Conservation (phyloP, 208 protist species). For the Trichomonas gallinae region DNA sequence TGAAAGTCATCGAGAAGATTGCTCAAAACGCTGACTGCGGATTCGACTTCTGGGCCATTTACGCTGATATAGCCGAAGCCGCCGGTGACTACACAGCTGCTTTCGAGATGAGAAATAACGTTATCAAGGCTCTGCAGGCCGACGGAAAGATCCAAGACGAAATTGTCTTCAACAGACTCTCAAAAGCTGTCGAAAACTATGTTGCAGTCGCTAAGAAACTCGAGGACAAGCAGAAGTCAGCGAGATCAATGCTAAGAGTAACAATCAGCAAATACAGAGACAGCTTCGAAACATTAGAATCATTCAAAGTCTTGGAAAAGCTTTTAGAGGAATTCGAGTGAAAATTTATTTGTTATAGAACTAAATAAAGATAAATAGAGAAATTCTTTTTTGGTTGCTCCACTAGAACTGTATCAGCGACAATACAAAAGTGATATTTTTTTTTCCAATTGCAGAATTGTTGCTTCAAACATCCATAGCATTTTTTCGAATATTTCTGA, state of each 20-base stretch:
- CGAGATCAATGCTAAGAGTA: not conserved
- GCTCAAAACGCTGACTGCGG: constrained; percentile 4
- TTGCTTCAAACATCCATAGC: too few species aligned
- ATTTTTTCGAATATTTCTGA: too few species aligned
- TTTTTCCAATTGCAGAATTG: too few species aligned
- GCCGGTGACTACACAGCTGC: not conserved
- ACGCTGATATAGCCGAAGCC: not conserved
- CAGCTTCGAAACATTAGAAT: not conserved
- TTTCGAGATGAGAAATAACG: not conserved
- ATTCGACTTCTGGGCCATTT: constrained; percentile 20
- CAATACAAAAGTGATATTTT: too few species aligned
- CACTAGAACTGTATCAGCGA: too few species aligned
- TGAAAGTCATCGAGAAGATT: not conserved
- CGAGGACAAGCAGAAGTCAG: not conserved
- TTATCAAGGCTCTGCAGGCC: not conserved
- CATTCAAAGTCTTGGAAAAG: not conserved
- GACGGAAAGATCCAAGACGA: not conserved
- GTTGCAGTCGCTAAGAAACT: not conserved
- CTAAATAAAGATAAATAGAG: not conserved
- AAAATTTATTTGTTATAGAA: not conserved
- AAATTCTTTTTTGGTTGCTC: too few species aligned
- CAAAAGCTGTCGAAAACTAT: not conserved
- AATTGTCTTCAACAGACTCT: not conserved
- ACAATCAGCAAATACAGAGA: not conserved
- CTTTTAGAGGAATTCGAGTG: not conserved